Conservation (phyloP, 768 basidiomycete species). For the Lactifluus piperatus region DNA sequence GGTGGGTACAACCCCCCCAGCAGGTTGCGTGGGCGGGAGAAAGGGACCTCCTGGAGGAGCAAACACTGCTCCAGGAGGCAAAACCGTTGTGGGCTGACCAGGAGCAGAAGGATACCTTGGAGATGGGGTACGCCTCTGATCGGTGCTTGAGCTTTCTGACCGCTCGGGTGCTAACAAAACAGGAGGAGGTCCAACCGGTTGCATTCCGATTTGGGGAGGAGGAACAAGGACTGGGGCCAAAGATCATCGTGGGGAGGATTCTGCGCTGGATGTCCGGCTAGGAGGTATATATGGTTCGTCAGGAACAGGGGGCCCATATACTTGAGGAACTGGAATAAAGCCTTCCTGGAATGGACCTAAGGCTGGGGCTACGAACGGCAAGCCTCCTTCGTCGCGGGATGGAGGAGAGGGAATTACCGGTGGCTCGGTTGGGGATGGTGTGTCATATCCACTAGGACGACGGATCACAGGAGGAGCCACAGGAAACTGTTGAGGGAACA, state of each 20-base stretch:
- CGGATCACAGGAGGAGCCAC: not conserved
- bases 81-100: conserved; percentile 7
- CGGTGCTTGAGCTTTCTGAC: not conserved
- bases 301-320: conserved; percentile 14
- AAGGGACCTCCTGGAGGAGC: not conserved
- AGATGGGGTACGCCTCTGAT: not conserved
- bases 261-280: not conserved
- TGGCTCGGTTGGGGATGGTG: conserved; percentile 5
- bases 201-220: not conserved
- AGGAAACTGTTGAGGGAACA: too few species aligned
- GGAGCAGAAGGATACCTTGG: not conserved
- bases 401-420: conserved; percentile 15
- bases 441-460: not conserved
- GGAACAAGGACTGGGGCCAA: conserved; percentile 1
- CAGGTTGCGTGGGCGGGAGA: too few species aligned
- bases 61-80: too few species aligned
- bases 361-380: not conserved
- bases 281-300: not conserved
- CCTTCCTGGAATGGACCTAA: not conserved
- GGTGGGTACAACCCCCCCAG: too few species aligned
- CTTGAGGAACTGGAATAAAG: not conserved
- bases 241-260: conserved; percentile 5
- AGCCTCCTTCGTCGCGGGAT: not conserved
- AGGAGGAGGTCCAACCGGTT: not conserved
- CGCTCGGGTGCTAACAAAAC: too few species aligned